Evolutionary conservation across 2,329 filamentous ascomycete genomes (phyloP).

Genomic region (Ophiostoma sp.): DNA sequence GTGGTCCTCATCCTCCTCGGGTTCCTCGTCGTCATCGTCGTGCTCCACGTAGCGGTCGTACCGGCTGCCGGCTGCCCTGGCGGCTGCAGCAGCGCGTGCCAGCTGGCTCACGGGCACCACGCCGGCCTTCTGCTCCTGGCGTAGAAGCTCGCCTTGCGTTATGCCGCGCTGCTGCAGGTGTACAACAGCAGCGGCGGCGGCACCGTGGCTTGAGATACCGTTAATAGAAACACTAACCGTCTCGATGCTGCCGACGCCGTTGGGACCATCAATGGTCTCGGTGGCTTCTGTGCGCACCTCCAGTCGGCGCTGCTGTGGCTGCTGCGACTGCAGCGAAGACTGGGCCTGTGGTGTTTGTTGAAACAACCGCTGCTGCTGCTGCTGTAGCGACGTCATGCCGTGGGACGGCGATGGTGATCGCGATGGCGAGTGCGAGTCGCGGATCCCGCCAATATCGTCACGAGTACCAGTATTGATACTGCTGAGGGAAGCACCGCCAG

Average conservation of each 20-base stretch:
- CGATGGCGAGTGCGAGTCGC: background rate
- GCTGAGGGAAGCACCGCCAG: slow-evolving; percentile 5
- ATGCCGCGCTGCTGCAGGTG: slow-evolving; percentile 46
- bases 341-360: slow-evolving; percentile 9
- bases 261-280: slow-evolving; percentile 74
- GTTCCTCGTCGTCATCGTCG: slow-evolving; percentile 19
- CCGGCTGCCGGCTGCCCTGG: slow-evolving; percentile 22
- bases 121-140: slow-evolving; percentile 80
- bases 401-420: slow-evolving; percentile 10
- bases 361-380: background rate
- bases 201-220: background rate
- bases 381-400: background rate
- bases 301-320: slow-evolving; percentile 33
- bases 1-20: slow-evolving; percentile 10
- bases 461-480: no score
- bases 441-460: background rate
- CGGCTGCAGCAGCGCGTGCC: slow-evolving; percentile 38
- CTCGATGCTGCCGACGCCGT: slow-evolving; percentile 72
- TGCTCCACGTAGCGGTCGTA: slow-evolving; percentile 15
- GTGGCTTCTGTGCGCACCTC: slow-evolving; percentile 68
- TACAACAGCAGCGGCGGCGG: slow-evolving; percentile 18
- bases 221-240: slow-evolving; percentile 74
- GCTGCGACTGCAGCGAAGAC: slow-evolving; percentile 25
- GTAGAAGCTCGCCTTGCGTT: slow-evolving; percentile 75
- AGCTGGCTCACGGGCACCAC: slow-evolving; percentile 65